Percentiles rank a stretch among this genome's conserved stretches.
Conservation (phyloP, 73 alveolate genomes). For the Halteria grandinella region DNA sequence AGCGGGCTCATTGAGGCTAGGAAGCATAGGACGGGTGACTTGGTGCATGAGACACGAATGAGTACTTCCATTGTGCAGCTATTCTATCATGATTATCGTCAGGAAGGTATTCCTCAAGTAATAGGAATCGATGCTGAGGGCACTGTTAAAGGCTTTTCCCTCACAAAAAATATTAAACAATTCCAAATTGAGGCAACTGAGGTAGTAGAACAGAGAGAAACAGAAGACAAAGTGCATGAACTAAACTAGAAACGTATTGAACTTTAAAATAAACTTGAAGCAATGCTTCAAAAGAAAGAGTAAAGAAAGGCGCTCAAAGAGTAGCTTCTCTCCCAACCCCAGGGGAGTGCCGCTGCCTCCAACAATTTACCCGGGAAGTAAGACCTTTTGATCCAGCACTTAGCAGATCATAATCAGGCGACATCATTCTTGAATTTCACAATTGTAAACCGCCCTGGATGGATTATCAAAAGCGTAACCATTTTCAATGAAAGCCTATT, state of each 20-base stretch:
- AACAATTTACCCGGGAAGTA: conserved; percentile 71
- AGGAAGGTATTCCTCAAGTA: conserved; percentile 78
- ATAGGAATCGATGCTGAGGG: conserved; percentile 69
- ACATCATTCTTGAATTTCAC: conserved; percentile 72
- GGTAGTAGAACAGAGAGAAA: too few relatives aligned
- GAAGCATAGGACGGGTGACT: conserved; percentile 78
- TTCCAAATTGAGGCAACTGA: conserved; percentile 1
- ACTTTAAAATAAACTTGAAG: conserved; percentile 16
- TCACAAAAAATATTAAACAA: conserved; percentile 59
- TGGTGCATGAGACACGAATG: conserved; percentile 55
- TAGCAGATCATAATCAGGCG: conserved; percentile 19
- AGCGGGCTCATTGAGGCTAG: conserved; percentile 90
- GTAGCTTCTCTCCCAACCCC: conserved; percentile 2
- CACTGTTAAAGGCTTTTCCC: conserved; percentile 65
- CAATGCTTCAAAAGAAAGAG: neutral
- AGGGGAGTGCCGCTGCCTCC: conserved; percentile 63
- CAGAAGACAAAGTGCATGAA: too few relatives aligned
- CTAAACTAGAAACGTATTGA: too few relatives aligned
- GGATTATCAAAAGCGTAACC: conserved; percentile 80
- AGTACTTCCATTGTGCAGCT: conserved; percentile 70
- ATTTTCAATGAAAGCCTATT: conserved; percentile 78
- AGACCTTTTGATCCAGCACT: conserved; percentile 23
- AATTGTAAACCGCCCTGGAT: conserved; percentile 69
- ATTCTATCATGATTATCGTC: conserved; percentile 84
- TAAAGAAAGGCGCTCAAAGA: neutral